Percentiles rank a stretch among this genome's conserved stretches.
phyloP scores from a whole-genome alignment of 306 rosid species.

The Cucumis cinereus region DNA sequence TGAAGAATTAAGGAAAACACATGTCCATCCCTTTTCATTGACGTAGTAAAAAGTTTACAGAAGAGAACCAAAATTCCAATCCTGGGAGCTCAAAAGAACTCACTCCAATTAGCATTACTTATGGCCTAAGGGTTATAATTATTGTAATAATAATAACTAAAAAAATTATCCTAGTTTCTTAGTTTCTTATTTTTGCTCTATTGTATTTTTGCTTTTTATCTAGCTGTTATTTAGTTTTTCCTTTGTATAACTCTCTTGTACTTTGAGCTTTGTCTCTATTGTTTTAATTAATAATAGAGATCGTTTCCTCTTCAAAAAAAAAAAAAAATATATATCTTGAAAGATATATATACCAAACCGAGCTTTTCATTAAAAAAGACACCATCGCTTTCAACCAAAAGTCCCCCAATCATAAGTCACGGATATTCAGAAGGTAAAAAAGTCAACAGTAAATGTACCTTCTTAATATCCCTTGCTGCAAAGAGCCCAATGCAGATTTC shows the following conservation, averaged over 20 bases:
- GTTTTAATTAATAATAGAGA: too few relatives aligned
- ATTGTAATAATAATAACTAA: not conserved
- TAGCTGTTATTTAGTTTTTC: too few relatives aligned
- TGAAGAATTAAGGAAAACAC: not conserved
- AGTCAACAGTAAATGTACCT: slow-evolving; percentile 39
- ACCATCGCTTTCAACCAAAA: not conserved
- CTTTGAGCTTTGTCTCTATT: too few relatives aligned
- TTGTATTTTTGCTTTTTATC: too few relatives aligned
- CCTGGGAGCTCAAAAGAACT: not conserved
- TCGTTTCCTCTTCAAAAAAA: too few relatives aligned
- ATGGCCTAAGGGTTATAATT: not conserved
- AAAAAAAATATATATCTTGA: too few relatives aligned
- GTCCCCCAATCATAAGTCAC: not conserved
- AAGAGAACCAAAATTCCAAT: not conserved
- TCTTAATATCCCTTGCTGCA: slow-evolving; percentile 76
- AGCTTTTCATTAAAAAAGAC: not conserved
- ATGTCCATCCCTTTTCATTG: not conserved
- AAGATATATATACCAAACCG: not conserved
- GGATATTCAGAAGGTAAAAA: not conserved
- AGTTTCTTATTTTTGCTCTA: too few relatives aligned
- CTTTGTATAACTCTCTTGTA: too few relatives aligned
- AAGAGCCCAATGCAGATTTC: slow-evolving; percentile 97
- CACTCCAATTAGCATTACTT: not conserved
- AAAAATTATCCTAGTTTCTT: too few relatives aligned
- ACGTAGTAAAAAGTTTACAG: not conserved